phyloP scores from a whole-genome alignment of 805 yeast species.

The Candida pseudofarinosa region DNA sequence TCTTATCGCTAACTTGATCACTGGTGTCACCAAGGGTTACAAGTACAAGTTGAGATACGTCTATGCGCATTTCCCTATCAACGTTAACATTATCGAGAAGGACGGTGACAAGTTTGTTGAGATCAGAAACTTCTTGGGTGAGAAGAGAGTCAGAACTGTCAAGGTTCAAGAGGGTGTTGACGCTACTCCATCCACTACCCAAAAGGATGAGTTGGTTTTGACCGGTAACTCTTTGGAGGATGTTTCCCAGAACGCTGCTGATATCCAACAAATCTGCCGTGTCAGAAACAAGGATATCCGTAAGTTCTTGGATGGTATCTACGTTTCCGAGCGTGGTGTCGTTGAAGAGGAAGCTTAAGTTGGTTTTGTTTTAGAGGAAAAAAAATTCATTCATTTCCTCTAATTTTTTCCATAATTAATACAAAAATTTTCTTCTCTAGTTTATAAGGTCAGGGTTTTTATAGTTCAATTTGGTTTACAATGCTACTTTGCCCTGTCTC shows the following conservation, averaged over 20 bases:
- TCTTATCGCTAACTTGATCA: constrained; percentile 86
- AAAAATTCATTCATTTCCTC: background rate
- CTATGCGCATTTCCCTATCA: constrained; percentile 99
- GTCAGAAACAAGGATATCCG: constrained; percentile 99
- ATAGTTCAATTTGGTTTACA: constrained; percentile 26
- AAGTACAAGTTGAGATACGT: constrained; percentile 99
- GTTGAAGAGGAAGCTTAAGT: constrained; percentile 59
- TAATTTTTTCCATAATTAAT: background rate
- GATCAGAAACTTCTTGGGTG: constrained; percentile 99
- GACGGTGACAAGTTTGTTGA: constrained; percentile 76
- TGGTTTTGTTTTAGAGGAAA: constrained; percentile 1
- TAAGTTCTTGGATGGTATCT: constrained; percentile 99
- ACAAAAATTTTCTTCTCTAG: constrained; percentile 4
- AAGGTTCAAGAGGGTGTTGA: constrained; percentile 86
- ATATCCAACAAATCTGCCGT: constrained; percentile 95
- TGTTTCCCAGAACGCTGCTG: constrained; percentile 98
- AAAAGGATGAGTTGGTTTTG: constrained; percentile 92
- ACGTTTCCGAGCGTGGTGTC: constrained; percentile 93
- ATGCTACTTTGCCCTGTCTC: constrained; percentile 16
- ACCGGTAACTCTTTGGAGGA: constrained; percentile 95
- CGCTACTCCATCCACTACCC: constrained; percentile 73
- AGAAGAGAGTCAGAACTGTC: constrained; percentile 91
- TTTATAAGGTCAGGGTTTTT: constrained; percentile 18
- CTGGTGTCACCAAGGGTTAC: constrained; percentile 99
- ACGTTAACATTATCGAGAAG: constrained; percentile 83